These are phyloP conservation scores for Pistacia integerrima DNA, from an alignment of 345 rosid genomes.

Conservation along the genomic window DNA sequence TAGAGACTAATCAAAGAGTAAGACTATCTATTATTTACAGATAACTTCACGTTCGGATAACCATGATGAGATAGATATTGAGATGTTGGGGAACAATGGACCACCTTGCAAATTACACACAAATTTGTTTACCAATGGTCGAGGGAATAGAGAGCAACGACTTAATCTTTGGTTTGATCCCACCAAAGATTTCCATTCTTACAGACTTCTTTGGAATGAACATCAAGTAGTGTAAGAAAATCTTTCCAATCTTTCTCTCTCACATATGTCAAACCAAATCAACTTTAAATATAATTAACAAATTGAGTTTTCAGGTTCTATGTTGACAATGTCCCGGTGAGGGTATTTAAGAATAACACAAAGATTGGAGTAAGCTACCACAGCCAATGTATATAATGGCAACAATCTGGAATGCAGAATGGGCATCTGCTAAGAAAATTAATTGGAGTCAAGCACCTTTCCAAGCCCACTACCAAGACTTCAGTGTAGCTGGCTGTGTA, in stretches of 20 bases:
- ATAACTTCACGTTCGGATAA: not conserved
- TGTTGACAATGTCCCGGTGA: slow-evolving; percentile 38
- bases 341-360: slow-evolving; percentile 32
- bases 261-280: no score
- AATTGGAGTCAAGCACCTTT: slow-evolving; percentile 34
- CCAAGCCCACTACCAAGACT: slow-evolving; percentile 33
- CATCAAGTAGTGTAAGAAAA: slow-evolving; percentile 19
- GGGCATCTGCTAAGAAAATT: slow-evolving; percentile 14
- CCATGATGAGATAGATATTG: slow-evolving; percentile 28
- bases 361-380: slow-evolving; percentile 21
- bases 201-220: slow-evolving; percentile 18
- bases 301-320: slow-evolving; percentile 25
- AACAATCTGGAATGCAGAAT: slow-evolving; percentile 12
- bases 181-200: slow-evolving; percentile 26
- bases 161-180: slow-evolving; percentile 32
- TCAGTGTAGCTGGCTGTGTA: slow-evolving; percentile 34
- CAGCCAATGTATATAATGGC: slow-evolving; percentile 38
- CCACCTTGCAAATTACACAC: slow-evolving; percentile 22
- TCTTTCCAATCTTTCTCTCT: not conserved
- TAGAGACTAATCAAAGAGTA: not conserved
- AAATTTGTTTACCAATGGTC: slow-evolving; percentile 19
- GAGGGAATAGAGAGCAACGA: slow-evolving; percentile 23
- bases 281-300: not conserved
- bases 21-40: slow-evolving; percentile 10
- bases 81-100: slow-evolving; percentile 27